Evolutionary conservation across 1,284 basidiomycete genomes (phyloP).

Genomic region (Apiotrichum domesticum): DNA sequence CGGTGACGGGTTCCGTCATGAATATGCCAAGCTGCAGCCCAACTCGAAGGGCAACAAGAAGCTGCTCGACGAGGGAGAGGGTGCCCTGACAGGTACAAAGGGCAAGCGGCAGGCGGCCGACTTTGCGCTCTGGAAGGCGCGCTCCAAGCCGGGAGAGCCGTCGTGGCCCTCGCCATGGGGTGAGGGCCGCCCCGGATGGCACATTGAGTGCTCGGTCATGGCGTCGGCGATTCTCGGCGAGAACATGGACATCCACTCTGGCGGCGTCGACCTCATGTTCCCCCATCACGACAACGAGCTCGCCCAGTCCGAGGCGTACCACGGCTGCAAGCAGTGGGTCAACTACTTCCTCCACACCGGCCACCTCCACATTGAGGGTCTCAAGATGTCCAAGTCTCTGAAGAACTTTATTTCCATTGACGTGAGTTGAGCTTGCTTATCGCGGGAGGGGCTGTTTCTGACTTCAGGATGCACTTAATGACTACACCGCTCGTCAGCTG

Average conservation of each 20-base stretch:
- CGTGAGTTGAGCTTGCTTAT: conserved; percentile 51
- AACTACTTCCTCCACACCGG: conserved; percentile 99
- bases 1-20: conserved; percentile 54
- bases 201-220: conserved; percentile 99
- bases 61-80: conserved; percentile 88
- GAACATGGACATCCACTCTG: conserved; percentile 96
- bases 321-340: conserved; percentile 89
- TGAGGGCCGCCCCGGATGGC: conserved; percentile 95
- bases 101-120: conserved; percentile 59
- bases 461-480: conserved; percentile 75
- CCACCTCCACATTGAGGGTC: conserved; percentile 94
- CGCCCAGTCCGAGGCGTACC: conserved; percentile 94
- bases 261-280: conserved; percentile 93
- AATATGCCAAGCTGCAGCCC: conserved; percentile 93
- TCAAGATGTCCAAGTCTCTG: conserved; percentile 99
- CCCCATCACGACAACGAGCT: conserved; percentile 99
- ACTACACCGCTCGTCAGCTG: conserved; percentile 80
- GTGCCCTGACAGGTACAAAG: conserved; percentile 64
- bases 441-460: background rate
- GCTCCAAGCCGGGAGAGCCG: conserved; percentile 93
- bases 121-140: conserved; percentile 96
- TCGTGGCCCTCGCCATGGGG: conserved; percentile 97
- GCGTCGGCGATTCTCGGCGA: conserved; percentile 86
- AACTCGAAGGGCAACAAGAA: conserved; percentile 92
- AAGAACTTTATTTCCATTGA: conserved; percentile 99